A percentile compares a stretch with the other conserved stretches of the same genome.
These are phyloP conservation scores for Aureobasidium pullulans DNA, from an alignment of 2,329 filamentous ascomycete genomes.

Conservation along the genomic window DNA sequence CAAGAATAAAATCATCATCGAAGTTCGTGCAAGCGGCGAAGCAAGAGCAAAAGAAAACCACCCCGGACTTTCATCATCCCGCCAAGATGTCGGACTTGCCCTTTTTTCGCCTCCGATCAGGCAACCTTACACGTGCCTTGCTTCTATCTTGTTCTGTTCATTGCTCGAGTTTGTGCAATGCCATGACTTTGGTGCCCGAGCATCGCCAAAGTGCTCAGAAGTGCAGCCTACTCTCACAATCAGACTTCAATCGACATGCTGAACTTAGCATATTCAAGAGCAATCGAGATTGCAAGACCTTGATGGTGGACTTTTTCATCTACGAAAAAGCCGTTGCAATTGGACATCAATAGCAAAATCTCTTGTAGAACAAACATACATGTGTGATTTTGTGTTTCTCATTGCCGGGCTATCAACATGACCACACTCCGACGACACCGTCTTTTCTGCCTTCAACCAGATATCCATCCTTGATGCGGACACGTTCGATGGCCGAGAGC, in stretches of 20 bases:
- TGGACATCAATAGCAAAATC: no score
- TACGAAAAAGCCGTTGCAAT: not conserved
- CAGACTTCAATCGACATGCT: no score
- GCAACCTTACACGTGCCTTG: constrained; percentile 2
- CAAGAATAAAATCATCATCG: constrained; percentile 4
- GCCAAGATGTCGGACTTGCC: not conserved
- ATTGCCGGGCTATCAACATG: constrained; percentile 46
- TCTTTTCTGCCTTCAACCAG: constrained; percentile 83
- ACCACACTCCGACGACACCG: constrained; percentile 87
- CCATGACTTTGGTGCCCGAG: no score
- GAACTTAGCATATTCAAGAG: no score
- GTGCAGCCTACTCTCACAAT: no score
- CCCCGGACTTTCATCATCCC: not conserved
- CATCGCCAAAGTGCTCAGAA: no score
- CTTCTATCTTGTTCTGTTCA: not conserved
- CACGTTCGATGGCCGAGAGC: constrained; percentile 58
- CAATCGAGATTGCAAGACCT: not conserved
- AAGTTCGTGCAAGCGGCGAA: not conserved
- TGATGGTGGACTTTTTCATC: not conserved
- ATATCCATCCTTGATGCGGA: constrained; percentile 89
- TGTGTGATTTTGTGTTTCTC: not conserved
- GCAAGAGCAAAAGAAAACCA: constrained; percentile 1
- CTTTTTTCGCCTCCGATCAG: not conserved
- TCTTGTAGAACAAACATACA: no score
- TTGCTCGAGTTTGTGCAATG: not conserved